phyloP scores from a whole-genome alignment of 2,329 filamentous ascomycete genomes.

The Apiospora phragmitis region DNA sequence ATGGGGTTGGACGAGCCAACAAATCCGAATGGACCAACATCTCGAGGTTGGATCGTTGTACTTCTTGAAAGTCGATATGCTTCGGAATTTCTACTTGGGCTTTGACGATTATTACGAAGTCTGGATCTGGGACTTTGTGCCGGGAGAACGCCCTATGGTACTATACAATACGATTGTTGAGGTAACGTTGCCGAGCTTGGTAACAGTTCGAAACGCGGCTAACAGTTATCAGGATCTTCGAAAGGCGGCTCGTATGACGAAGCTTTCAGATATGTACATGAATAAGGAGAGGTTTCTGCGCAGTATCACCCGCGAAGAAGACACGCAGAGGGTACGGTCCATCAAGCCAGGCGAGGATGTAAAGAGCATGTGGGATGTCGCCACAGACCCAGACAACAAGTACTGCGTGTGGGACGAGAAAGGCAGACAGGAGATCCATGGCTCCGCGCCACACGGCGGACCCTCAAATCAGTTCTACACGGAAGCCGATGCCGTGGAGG shows the following conservation, averaged over 20 bases:
- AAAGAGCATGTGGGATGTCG: slow-evolving; percentile 3
- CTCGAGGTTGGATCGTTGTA: slow-evolving; percentile 26
- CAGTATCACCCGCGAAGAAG: neutral
- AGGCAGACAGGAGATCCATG: neutral
- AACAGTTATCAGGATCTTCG: slow-evolving; percentile 25
- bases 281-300: slow-evolving; percentile 24
- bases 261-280: slow-evolving; percentile 25
- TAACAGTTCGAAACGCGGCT: slow-evolving; percentile 5
- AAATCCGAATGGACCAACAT: slow-evolving; percentile 27
- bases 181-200: slow-evolving; percentile 15
- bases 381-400: slow-evolving; percentile 17
- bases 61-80: slow-evolving; percentile 23
- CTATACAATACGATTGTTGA: slow-evolving; percentile 24
- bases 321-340: neutral
- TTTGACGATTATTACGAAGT: slow-evolving; percentile 33
- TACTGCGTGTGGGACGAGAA: slow-evolving; percentile 11
- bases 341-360: neutral
- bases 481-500: slow-evolving; percentile 29
- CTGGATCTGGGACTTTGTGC: slow-evolving; percentile 32
- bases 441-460: neutral
- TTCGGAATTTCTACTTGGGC: slow-evolving; percentile 26
- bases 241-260: slow-evolving; percentile 27
- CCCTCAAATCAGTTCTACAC: slow-evolving; percentile 25
- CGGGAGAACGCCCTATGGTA: slow-evolving; percentile 17
- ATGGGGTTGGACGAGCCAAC: slow-evolving; percentile 23